Evolutionary conservation across 331 rosid species (phyloP).

Genomic region (Acacia concinna): DNA sequence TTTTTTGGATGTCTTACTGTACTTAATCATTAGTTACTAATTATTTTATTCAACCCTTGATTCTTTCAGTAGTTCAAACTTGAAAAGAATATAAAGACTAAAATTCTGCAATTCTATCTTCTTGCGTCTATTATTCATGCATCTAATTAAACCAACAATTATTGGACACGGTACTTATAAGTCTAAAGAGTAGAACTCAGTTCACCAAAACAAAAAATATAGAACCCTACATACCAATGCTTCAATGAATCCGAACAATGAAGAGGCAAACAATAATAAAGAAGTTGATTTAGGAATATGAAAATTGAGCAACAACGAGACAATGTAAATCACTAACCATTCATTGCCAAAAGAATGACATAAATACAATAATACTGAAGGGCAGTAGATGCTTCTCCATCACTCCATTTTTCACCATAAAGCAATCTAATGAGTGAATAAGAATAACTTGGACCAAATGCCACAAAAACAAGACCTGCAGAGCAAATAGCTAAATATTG

Average conservation of each 20-base stretch:
- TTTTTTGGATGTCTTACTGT: background rate
- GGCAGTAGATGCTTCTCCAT: slow-evolving; percentile 87
- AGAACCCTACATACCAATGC: background rate
- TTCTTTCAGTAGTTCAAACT: background rate
- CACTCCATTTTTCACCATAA: slow-evolving; percentile 91
- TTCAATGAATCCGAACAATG: background rate
- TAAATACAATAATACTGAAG: slow-evolving; percentile 83
- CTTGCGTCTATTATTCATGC: background rate
- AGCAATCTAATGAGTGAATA: slow-evolving; percentile 89
- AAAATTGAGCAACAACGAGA: slow-evolving; percentile 10
- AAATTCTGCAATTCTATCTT: background rate
- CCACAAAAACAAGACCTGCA: slow-evolving; percentile 85
- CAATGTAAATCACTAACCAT: slow-evolving; percentile 62
- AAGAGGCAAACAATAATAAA: background rate
- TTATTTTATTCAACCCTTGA: background rate
- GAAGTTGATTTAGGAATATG: background rate
- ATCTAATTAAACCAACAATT: slow-evolving; percentile 5
- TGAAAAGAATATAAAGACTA: background rate
- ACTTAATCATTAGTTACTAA: background rate
- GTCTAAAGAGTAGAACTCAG: slow-evolving; percentile 16
- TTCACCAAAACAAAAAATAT: background rate
- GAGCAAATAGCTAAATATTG: slow-evolving; percentile 30
- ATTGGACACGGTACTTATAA: slow-evolving; percentile 3
- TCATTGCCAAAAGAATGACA: slow-evolving; percentile 90
- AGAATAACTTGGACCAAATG: slow-evolving; percentile 92